phyloP scores from a whole-genome alignment of 129 eudicot species.

The Lonicera japonica region DNA sequence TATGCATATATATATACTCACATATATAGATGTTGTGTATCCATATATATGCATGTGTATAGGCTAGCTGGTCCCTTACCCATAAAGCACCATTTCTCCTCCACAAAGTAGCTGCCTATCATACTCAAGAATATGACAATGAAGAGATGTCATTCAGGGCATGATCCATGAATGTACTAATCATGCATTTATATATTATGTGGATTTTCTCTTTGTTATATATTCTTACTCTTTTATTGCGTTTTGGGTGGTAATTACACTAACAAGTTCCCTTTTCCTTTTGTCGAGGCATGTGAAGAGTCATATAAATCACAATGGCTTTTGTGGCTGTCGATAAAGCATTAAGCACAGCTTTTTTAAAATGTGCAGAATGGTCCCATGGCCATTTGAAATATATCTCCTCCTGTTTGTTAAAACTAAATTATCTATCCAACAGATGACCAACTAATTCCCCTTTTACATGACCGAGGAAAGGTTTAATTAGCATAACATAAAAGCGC shows the following conservation, averaged over 20 bases:
- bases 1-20: background rate
- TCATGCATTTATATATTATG: background rate
- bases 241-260: too few relatives aligned
- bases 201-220: background rate
- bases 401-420: conserved; percentile 7
- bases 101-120: conserved; percentile 1
- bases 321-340: conserved; percentile 48
- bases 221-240: too few relatives aligned
- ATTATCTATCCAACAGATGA: too few relatives aligned
- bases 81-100: background rate
- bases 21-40: too few relatives aligned
- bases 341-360: conserved; percentile 28
- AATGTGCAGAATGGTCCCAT: conserved; percentile 43
- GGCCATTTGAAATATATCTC: conserved; percentile 1
- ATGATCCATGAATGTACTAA: background rate
- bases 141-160: conserved; percentile 1
- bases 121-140: conserved; percentile 2
- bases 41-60: too few relatives aligned
- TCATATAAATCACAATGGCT: conserved; percentile 23
- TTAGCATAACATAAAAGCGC: too few relatives aligned
- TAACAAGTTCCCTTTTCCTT: too few relatives aligned
- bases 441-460: too few relatives aligned
- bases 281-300: conserved; percentile 26
- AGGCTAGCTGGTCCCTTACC: conserved; percentile 25
- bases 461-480: background rate